Percentiles rank a stretch among this genome's conserved stretches.
These are phyloP conservation scores for Vigna trinervia DNA, from an alignment of 306 rosid species.

Conservation along the genomic window DNA sequence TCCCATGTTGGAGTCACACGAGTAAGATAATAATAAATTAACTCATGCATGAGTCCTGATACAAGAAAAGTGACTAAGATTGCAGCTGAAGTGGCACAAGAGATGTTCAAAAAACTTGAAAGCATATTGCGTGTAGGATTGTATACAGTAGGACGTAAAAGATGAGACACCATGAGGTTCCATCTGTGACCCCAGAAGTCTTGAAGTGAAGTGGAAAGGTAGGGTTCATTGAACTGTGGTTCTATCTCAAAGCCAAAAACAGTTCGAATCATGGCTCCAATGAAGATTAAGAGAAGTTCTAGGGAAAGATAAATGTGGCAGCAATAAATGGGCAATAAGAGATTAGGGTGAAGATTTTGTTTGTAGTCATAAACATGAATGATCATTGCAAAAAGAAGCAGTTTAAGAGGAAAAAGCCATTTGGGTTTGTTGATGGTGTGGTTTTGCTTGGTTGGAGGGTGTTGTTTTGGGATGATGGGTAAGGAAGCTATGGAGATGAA, in stretches of 20 bases:
- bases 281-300: background rate
- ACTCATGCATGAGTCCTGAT: slow-evolving; percentile 67
- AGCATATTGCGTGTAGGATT: background rate
- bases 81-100: background rate
- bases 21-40: slow-evolving; percentile 53
- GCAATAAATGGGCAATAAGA: background rate
- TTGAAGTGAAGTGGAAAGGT: background rate
- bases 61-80: slow-evolving; percentile 44
- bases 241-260: background rate
- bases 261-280: background rate
- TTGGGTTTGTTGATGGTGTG: too few relatives aligned
- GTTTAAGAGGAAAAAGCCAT: too few relatives aligned
- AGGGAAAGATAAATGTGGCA: background rate
- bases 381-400: too few relatives aligned
- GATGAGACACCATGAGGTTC: background rate
- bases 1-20: slow-evolving; percentile 55
- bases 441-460: too few relatives aligned
- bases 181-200: background rate
- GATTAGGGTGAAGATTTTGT: background rate
- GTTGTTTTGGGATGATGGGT: too few relatives aligned
- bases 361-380: background rate
- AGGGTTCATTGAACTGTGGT: background rate
- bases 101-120: background rate
- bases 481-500: too few relatives aligned
- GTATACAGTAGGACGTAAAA: background rate